A percentile compares a stretch with the other conserved stretches of the same genome.
These are phyloP conservation scores for Candida sp. DNA, from an alignment of 1,139 yeast species.

Conservation along the genomic window DNA sequence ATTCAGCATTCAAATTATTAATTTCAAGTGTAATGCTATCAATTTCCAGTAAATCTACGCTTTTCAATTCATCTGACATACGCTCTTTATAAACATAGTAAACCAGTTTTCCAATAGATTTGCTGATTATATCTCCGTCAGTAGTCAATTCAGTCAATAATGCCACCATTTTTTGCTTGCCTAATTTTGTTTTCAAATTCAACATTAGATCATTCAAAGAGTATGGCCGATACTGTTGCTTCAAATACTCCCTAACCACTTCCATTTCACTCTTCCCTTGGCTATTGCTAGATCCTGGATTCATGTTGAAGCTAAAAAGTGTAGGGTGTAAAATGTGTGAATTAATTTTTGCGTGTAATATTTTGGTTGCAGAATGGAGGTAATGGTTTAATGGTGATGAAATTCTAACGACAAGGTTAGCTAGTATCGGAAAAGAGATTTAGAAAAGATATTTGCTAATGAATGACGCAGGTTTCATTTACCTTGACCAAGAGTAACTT, in stretches of 20 bases:
- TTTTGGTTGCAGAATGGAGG: neutral
- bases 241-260: slow-evolving; percentile 20
- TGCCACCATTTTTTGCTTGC: slow-evolving; percentile 21
- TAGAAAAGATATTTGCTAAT: no score
- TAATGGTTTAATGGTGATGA: no score
- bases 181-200: slow-evolving; percentile 28
- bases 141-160: slow-evolving; percentile 23
- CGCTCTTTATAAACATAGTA: slow-evolving; percentile 28
- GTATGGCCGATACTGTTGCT: slow-evolving; percentile 35
- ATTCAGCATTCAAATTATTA: slow-evolving; percentile 4
- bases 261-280: slow-evolving; percentile 7
- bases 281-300: neutral
- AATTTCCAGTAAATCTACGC: slow-evolving; percentile 4
- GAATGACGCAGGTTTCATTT: no score
- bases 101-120: slow-evolving; percentile 30
- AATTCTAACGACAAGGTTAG: no score
- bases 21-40: slow-evolving; percentile 7
- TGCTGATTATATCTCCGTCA: slow-evolving; percentile 21
- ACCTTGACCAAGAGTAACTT: no score
- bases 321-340: neutral
- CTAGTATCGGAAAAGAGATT: no score
- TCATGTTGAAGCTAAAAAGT: no score
- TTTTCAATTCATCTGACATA: slow-evolving; percentile 2
- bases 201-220: slow-evolving; percentile 33
- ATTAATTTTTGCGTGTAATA: neutral